phyloP scores from a whole-genome alignment of 306 rosid genomes.

The Trichosanthes truncata region DNA sequence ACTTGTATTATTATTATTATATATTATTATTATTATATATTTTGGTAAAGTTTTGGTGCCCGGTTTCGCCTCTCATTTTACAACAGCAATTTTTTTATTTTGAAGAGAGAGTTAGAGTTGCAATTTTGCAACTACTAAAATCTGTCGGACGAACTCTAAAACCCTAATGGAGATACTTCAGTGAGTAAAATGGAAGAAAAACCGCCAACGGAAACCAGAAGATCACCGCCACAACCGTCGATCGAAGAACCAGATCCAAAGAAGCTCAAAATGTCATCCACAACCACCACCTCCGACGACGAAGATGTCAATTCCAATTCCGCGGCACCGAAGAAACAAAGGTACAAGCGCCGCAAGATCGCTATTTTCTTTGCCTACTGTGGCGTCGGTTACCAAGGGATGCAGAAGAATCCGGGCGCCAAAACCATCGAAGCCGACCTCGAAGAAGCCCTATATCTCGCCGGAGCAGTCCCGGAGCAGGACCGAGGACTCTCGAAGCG shows the following conservation, averaged over 20 bases:
- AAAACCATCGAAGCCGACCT: slow-evolving; percentile 93
- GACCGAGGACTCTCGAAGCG: slow-evolving; percentile 62
- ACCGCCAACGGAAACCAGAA: slow-evolving; percentile 27
- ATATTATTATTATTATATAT: too few relatives aligned
- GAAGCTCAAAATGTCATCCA: slow-evolving; percentile 70
- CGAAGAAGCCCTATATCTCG: slow-evolving; percentile 64
- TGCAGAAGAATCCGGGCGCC: slow-evolving; percentile 97
- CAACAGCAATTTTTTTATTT: too few relatives aligned
- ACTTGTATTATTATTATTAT: too few relatives aligned
- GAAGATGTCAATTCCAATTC: slow-evolving; percentile 29
- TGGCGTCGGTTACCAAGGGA: slow-evolving; percentile 96
- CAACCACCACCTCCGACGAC: slow-evolving; percentile 64
- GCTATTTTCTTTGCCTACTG: slow-evolving; percentile 85
- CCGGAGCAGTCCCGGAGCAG: slow-evolving; percentile 81
- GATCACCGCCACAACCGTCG: slow-evolving; percentile 25
- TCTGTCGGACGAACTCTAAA: neutral
- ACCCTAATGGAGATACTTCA: slow-evolving; percentile 15
- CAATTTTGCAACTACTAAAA: too few relatives aligned
- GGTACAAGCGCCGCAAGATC: slow-evolving; percentile 74
- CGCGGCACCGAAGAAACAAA: slow-evolving; percentile 23
- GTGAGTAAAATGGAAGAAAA: slow-evolving; percentile 37
- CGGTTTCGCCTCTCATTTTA: too few relatives aligned
- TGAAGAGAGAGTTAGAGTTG: too few relatives aligned
- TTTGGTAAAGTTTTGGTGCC: too few relatives aligned
- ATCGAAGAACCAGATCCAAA: slow-evolving; percentile 40